These are phyloP conservation scores for Dentipellis fragilis DNA, from an alignment of 768 basidiomycete species.

Conservation along the genomic window DNA sequence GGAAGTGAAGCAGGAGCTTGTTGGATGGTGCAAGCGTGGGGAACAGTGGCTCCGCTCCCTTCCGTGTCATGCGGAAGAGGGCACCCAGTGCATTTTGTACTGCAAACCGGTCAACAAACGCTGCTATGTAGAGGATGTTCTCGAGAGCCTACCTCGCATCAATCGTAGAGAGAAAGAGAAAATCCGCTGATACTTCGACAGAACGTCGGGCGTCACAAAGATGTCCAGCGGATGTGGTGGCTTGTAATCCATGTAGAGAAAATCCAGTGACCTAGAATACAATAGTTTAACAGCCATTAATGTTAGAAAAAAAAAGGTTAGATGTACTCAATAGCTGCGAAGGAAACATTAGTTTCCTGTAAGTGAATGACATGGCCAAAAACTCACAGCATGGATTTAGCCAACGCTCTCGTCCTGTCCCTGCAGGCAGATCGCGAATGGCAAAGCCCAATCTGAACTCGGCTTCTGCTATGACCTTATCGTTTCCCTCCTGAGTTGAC, in stretches of 20 bases:
- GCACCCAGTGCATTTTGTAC: slow-evolving; percentile 62
- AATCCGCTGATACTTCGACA: slow-evolving; percentile 81
- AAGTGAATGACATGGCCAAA: not conserved
- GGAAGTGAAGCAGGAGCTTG: slow-evolving; percentile 52
- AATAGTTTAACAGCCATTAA: slow-evolving; percentile 2
- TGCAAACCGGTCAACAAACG: slow-evolving; percentile 16
- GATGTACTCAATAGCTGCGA: slow-evolving; percentile 26
- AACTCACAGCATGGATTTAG: slow-evolving; percentile 69
- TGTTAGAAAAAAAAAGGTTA: not conserved
- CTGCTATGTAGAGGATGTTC: not conserved
- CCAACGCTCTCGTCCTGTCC: slow-evolving; percentile 65
- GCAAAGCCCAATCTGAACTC: slow-evolving; percentile 78
- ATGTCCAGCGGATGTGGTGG: slow-evolving; percentile 72
- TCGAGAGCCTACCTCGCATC: slow-evolving; percentile 49
- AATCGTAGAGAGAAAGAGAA: slow-evolving; percentile 75
- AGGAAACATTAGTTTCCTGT: not conserved
- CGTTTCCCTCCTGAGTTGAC: not conserved
- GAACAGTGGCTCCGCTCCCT: slow-evolving; percentile 37
- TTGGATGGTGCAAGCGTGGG: slow-evolving; percentile 44
- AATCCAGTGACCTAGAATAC: slow-evolving; percentile 65
- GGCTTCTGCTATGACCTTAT: slow-evolving; percentile 41
- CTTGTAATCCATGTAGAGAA: slow-evolving; percentile 83
- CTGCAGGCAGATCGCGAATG: slow-evolving; percentile 60
- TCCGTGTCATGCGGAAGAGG: slow-evolving; percentile 53
- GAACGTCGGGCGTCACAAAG: slow-evolving; percentile 56